Evolutionary conservation across 129 eudicot species (phyloP).

Genomic region (Logfia minima): DNA sequence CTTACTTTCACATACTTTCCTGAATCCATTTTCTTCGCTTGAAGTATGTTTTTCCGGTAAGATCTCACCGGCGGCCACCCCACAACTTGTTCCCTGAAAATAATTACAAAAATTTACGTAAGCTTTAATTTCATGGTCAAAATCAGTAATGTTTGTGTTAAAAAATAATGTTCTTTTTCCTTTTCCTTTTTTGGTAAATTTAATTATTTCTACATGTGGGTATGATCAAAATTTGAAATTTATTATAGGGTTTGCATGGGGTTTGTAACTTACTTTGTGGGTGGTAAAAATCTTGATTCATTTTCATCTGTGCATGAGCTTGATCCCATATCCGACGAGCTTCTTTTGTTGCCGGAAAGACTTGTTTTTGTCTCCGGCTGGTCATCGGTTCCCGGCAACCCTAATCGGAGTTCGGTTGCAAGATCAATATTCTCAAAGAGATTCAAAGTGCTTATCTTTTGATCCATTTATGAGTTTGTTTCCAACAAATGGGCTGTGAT

Average conservation of each 20-base stretch:
- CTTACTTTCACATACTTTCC: constrained; percentile 84
- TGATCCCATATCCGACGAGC: constrained; percentile 51
- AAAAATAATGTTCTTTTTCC: too few relatives aligned
- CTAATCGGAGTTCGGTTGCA: constrained; percentile 63
- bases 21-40: constrained; percentile 43
- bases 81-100: constrained; percentile 75
- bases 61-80: constrained; percentile 97
- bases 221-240: constrained; percentile 3
- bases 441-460: constrained; percentile 27
- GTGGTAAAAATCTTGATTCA: constrained; percentile 49
- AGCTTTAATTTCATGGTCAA: not conserved
- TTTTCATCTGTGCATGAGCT: constrained; percentile 34
- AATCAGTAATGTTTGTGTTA: not conserved
- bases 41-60: constrained; percentile 63
- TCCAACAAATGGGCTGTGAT: not conserved
- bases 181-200: not conserved
- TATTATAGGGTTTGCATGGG: not conserved
- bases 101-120: not conserved
- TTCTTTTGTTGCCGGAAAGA: constrained; percentile 53
- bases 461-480: constrained; percentile 18
- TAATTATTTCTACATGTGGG: not conserved
- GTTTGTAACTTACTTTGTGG: constrained; percentile 55
- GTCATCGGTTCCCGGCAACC: constrained; percentile 65
- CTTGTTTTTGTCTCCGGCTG: constrained; percentile 27
- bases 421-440: constrained; percentile 41